Conservation (phyloP, 2,329 filamentous ascomycete species). For the Colletotrichum agaves region DNA sequence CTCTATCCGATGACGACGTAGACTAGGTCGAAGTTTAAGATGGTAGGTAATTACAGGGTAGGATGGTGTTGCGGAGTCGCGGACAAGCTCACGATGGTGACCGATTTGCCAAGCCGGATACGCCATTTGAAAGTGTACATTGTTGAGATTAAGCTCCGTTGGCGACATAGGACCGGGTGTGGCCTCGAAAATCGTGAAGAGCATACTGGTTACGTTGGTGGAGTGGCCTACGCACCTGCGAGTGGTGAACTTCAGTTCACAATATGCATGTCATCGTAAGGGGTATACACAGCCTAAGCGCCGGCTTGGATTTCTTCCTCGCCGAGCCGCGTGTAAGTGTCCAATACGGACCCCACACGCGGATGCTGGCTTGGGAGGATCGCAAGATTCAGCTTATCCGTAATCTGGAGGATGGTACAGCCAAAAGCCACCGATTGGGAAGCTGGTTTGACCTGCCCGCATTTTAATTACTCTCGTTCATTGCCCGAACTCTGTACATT, state of each 20-base stretch:
- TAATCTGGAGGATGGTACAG: not conserved
- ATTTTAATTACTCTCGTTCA: not conserved
- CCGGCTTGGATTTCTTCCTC: too few relatives aligned
- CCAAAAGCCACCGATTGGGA: not conserved
- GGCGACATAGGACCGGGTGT: not conserved
- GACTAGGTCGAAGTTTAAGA: not conserved
- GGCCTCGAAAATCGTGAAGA: not conserved
- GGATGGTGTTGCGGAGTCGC: not conserved
- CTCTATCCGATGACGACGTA: constrained; percentile 2
- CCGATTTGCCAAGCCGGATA: not conserved
- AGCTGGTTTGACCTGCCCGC: not conserved
- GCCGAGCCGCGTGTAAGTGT: too few relatives aligned
- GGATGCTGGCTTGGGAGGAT: too few relatives aligned
- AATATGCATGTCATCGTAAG: too few relatives aligned
- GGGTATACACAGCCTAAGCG: too few relatives aligned
- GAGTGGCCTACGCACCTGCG: not conserved
- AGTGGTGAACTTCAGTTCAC: too few relatives aligned
- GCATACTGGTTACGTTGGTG: not conserved
- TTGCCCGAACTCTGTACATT: not conserved
- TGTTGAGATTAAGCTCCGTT: not conserved
- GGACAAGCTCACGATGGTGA: not conserved
- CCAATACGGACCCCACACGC: too few relatives aligned
- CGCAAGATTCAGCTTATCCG: not conserved
- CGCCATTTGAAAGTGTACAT: not conserved
- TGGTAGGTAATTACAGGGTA: not conserved